Percentiles rank a stretch among this genome's conserved stretches.
Evolutionary conservation across 2,329 filamentous ascomycete species (phyloP).

Genomic region (Amylocarpus encephaloides): DNA sequence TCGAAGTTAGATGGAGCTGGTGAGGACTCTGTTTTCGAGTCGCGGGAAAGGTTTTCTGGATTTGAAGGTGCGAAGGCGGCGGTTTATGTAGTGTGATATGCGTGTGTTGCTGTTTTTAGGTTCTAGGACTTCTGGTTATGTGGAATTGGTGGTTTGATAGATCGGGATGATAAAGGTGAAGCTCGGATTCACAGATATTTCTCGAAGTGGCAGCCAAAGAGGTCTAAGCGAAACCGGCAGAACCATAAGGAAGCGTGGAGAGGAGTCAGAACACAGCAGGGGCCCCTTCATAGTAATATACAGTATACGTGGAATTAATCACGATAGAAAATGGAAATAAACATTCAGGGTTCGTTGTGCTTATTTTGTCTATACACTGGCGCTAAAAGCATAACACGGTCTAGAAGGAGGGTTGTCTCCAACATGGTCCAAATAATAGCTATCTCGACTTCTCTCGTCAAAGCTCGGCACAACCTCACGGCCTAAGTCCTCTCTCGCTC

Average conservation of each 20-base stretch:
- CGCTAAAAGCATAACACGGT: too few relatives aligned
- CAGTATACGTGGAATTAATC: background rate
- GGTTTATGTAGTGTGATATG: background rate
- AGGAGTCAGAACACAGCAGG: background rate
- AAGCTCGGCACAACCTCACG: too few relatives aligned
- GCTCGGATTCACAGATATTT: slow-evolving; percentile 7
- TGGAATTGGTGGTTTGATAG: background rate
- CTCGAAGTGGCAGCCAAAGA: background rate
- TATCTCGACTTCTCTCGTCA: too few relatives aligned
- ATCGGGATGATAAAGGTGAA: background rate
- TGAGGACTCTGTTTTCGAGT: slow-evolving; percentile 9
- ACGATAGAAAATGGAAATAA: background rate
- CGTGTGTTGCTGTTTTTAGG: background rate
- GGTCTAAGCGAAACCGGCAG: slow-evolving; percentile 10
- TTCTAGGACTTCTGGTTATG: slow-evolving; percentile 3
- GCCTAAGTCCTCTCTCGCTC: too few relatives aligned
- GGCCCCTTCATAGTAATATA: too few relatives aligned
- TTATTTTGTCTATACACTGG: too few relatives aligned
- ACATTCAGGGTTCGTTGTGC: too few relatives aligned
- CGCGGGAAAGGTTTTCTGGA: background rate
- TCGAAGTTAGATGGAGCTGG: slow-evolving; percentile 7
- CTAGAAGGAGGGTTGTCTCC: too few relatives aligned
- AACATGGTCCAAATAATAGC: too few relatives aligned
- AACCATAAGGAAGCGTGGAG: slow-evolving; percentile 10
- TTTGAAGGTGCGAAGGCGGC: background rate